phyloP scores from a whole-genome alignment of 2,329 filamentous ascomycete genomes.

The Talaromyces piceae region DNA sequence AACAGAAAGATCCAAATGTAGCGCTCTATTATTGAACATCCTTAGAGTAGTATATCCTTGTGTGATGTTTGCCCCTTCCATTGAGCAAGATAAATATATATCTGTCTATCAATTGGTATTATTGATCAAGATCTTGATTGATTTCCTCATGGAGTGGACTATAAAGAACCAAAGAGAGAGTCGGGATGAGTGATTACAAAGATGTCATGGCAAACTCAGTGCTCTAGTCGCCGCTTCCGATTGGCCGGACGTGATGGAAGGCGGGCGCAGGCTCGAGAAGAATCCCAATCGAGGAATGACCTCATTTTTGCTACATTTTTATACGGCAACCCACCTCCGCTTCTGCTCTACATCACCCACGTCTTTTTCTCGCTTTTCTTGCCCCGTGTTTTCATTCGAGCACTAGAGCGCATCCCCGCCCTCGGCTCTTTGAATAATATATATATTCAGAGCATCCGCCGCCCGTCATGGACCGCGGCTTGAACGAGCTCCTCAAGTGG shows the following conservation, averaged over 20 bases:
- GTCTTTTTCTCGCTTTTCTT: not conserved
- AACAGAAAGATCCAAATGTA: too few relatives aligned
- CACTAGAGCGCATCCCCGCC: too few relatives aligned
- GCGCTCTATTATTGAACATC: too few relatives aligned
- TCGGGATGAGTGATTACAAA: too few relatives aligned
- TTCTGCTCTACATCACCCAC: not conserved
- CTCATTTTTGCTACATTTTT: not conserved
- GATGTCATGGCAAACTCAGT: not conserved
- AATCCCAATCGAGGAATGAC: slow-evolving; percentile 2
- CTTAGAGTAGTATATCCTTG: too few relatives aligned
- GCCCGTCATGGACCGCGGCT: slow-evolving; percentile 52
- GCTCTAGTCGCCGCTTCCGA: not conserved
- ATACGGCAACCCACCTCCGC: not conserved
- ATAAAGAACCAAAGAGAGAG: too few relatives aligned
- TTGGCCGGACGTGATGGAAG: slow-evolving; percentile 11
- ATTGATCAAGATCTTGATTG: too few relatives aligned
- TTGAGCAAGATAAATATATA: too few relatives aligned
- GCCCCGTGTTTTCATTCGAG: not conserved
- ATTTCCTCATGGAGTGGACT: too few relatives aligned
- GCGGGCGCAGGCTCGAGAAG: slow-evolving; percentile 8
- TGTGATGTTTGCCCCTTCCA: too few relatives aligned
- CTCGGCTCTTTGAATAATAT: not conserved
- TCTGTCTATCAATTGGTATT: too few relatives aligned
- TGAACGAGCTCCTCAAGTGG: slow-evolving; percentile 78
- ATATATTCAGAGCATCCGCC: slow-evolving; percentile 7